Evolutionary conservation across 306 rosid genomes (phyloP).

Genomic region (Oemleria cerasiformis): DNA sequence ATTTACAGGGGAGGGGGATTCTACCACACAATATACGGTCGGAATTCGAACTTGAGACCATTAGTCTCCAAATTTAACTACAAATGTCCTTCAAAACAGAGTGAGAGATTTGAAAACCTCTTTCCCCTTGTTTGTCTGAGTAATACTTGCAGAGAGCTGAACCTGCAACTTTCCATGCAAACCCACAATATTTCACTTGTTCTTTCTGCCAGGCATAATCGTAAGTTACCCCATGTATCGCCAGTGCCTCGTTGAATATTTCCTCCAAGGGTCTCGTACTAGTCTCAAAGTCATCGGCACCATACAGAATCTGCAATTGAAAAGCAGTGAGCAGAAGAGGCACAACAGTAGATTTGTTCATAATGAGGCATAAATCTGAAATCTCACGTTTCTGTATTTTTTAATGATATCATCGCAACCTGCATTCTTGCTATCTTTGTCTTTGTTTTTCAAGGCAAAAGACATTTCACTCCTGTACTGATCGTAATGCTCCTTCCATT

Average conservation of each 20-base stretch:
- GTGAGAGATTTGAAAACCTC: conserved; percentile 18
- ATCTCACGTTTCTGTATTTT: conserved; percentile 44
- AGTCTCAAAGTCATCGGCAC: conserved; percentile 37
- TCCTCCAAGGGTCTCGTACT: conserved; percentile 36
- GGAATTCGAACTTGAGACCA: too few species aligned
- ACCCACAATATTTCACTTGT: conserved; percentile 13
- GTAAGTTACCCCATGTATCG: conserved; percentile 49
- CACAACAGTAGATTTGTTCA: not conserved
- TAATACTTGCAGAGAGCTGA: conserved; percentile 39
- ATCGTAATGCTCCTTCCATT: conserved; percentile 34
- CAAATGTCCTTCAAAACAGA: conserved; percentile 47
- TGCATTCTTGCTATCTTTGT: conserved; percentile 12
- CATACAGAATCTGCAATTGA: conserved; percentile 46
- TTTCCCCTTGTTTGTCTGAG: conserved; percentile 29
- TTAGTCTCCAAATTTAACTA: too few species aligned
- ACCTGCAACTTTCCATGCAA: conserved; percentile 79
- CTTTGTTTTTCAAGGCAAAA: conserved; percentile 6
- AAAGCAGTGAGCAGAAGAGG: conserved; percentile 15
- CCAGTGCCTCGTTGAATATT: conserved; percentile 56
- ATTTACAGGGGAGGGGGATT: too few species aligned
- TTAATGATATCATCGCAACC: conserved; percentile 39
- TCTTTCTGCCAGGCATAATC: conserved; percentile 28
- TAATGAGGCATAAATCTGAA: not conserved
- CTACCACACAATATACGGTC: too few species aligned
- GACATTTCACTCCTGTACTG: conserved; percentile 46